Base-by-base conservation (phyloP, 2,329 filamentous ascomycete species). In the Paracoccidioides lutzii region DNA sequence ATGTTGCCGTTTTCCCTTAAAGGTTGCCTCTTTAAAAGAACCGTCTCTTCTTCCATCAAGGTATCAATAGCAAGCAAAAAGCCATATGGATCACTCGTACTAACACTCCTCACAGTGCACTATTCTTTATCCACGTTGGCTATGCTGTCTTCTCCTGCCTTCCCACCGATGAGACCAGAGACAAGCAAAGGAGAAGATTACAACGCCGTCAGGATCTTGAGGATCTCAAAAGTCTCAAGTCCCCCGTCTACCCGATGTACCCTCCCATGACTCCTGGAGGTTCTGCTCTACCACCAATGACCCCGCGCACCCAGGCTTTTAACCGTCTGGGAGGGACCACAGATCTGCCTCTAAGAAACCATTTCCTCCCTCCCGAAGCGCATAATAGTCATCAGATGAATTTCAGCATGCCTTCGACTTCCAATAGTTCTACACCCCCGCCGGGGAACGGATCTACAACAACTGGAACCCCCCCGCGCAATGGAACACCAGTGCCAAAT, bases 91-190 rank as follows among this genome's bases (percentile, higher is more conserved):
- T 63, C 54, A 68, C 55, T 45, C 9, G 28, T 28, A 10, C 42
- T 28, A 15, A 38, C 22, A 32, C 14, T 22, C 53, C 9, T 32
- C 52, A 35, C 55, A 82, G 79, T 46, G 60, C 71, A 6, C 69
- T 82, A 41, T 81, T 81, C 65, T 65, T 70, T 43, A 62, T 71
- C 51, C 75, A 80, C 60, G 59, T 80, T 59, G 60, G 73, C 58
- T 61, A 81, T 48, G 72, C 74, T 45, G 55, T 76, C 46, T 75
- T 73, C 61, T 78, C 75, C 44, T 72, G 75, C 60, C 71, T 76
- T 61, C 66, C 70, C 15, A 73, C 71, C 4, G 64, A 69, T 49
- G 68, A 69, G 56, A 71, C 73, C 57, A 66, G 64, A 9, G 65
- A 65, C 41, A 59, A 53, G 42, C 55, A 59, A 37, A 53, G 35